phyloP scores from a whole-genome alignment of 2,329 filamentous ascomycete species.

The Hansfordia pulvinata region DNA sequence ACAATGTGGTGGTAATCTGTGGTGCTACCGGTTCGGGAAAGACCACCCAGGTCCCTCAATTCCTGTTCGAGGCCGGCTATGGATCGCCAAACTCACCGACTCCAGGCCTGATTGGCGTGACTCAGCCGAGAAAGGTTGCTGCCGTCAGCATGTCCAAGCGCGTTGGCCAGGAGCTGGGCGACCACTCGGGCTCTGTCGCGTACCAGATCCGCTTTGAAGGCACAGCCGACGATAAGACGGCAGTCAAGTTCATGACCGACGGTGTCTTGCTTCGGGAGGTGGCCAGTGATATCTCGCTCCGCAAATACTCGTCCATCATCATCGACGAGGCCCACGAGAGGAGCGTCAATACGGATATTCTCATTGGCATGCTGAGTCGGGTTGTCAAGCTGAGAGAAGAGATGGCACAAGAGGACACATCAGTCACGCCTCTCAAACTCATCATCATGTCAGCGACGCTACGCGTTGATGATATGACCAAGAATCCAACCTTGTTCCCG shows the following conservation, averaged over 20 bases:
- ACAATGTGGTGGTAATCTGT: conserved; percentile 81
- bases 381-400: conserved; percentile 75
- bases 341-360: conserved; percentile 92
- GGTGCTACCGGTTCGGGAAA: conserved; percentile 95
- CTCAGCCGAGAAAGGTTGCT: conserved; percentile 86
- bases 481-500: conserved; percentile 70
- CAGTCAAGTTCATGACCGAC: conserved; percentile 98
- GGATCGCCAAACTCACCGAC: conserved; percentile 66
- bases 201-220: conserved; percentile 96
- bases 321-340: conserved; percentile 97
- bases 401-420: conserved; percentile 57
- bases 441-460: conserved; percentile 98
- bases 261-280: conserved; percentile 89
- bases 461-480: conserved; percentile 76
- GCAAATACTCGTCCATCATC: conserved; percentile 84
- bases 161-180: conserved; percentile 73
- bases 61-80: conserved; percentile 87
- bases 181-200: conserved; percentile 63
- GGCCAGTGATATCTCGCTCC: conserved; percentile 73
- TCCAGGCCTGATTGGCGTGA: conserved; percentile 86
- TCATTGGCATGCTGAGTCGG: conserved; percentile 94
- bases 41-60: conserved; percentile 94
- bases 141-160: conserved; percentile 95
- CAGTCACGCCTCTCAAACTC: conserved; percentile 70
- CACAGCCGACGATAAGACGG: conserved; percentile 64